These are phyloP conservation scores for Begonia loranthoides DNA, from an alignment of 306 rosid genomes.

Conservation along the genomic window DNA sequence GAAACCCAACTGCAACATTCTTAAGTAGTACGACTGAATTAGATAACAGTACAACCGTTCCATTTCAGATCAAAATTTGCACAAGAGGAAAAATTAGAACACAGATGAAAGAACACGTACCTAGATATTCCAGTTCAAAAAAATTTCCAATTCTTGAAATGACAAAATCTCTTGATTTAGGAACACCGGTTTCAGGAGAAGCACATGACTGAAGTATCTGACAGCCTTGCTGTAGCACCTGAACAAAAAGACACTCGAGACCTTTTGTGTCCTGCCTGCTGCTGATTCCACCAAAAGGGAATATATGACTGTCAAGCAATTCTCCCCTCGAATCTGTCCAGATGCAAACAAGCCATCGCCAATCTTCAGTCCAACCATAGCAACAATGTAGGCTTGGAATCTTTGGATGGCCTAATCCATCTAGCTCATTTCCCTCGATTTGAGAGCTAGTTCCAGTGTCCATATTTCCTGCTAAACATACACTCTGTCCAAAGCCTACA, in stretches of 20 bases:
- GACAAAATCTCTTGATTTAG: conserved; percentile 88
- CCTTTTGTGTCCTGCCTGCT: conserved; percentile 99
- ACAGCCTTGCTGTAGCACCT: conserved; percentile 97
- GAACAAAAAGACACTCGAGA: conserved; percentile 84
- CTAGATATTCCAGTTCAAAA: conserved; percentile 94
- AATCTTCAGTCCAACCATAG: conserved; percentile 99
- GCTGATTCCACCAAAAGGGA: conserved; percentile 98
- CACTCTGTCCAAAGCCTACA: conserved; percentile 45
- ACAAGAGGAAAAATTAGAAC: too few relatives aligned
- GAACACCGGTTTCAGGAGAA: conserved; percentile 50
- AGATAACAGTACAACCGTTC: not conserved
- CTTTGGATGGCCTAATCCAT: conserved; percentile 36
- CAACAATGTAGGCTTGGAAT: conserved; percentile 89
- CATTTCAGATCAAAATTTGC: not conserved
- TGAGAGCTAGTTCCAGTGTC: conserved; percentile 61
- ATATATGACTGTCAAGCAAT: conserved; percentile 76
- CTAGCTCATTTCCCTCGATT: conserved; percentile 59
- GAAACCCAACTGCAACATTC: not conserved
- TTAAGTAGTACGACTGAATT: not conserved
- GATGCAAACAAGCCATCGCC: conserved; percentile 97
- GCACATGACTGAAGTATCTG: conserved; percentile 76
- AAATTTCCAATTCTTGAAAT: conserved; percentile 91
- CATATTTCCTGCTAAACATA: conserved; percentile 40
- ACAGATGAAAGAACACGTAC: conserved; percentile 19
- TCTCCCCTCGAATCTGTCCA: conserved; percentile 99